A percentile compares a stretch with the other conserved stretches of the same genome.
These are phyloP conservation scores for Aspergillus sp. DNA, from an alignment of 2,329 filamentous ascomycete genomes.

Conservation along the genomic window DNA sequence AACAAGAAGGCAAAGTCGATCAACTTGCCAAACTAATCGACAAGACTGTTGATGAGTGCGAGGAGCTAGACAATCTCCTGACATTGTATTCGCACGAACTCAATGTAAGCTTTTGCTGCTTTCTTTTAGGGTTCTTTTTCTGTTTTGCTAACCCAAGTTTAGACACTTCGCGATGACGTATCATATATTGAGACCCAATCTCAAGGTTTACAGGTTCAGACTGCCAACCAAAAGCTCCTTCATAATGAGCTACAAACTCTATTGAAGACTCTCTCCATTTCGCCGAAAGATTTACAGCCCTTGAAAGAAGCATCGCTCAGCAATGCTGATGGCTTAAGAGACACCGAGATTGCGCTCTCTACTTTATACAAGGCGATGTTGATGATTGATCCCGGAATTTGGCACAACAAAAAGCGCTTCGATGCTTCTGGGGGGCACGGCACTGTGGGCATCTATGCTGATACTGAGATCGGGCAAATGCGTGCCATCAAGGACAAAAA, in stretches of 20 bases:
- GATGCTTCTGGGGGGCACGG: constrained; percentile 41
- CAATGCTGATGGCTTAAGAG: constrained; percentile 66
- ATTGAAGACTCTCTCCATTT: constrained; percentile 89
- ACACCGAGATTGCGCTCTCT: constrained; percentile 75
- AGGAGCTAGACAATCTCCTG: constrained; percentile 90
- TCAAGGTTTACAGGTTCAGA: constrained; percentile 94
- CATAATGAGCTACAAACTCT: constrained; percentile 85
- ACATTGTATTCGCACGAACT: constrained; percentile 95
- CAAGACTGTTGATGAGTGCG: constrained; percentile 87
- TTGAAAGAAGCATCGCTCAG: constrained; percentile 73
- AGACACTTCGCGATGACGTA: constrained; percentile 94
- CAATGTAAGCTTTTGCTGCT: constrained; percentile 60
- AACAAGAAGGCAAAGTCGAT: constrained; percentile 86
- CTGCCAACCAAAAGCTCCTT: constrained; percentile 91
- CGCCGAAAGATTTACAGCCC: constrained; percentile 69
- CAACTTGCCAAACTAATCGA: constrained; percentile 85
- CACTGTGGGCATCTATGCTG: constrained; percentile 61
- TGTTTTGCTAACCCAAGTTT: constrained; percentile 26
- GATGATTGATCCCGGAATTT: constrained; percentile 83
- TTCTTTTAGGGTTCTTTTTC: neutral
- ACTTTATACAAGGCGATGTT: constrained; percentile 88
- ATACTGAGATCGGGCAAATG: constrained; percentile 80
- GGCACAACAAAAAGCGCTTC: constrained; percentile 53
- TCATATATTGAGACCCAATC: constrained; percentile 96
- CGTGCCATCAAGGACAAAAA: constrained; percentile 92